Evolutionary conservation across 495 filamentous ascomycete genomes (phyloP).

Genomic region (Gamarada debralockiae): DNA sequence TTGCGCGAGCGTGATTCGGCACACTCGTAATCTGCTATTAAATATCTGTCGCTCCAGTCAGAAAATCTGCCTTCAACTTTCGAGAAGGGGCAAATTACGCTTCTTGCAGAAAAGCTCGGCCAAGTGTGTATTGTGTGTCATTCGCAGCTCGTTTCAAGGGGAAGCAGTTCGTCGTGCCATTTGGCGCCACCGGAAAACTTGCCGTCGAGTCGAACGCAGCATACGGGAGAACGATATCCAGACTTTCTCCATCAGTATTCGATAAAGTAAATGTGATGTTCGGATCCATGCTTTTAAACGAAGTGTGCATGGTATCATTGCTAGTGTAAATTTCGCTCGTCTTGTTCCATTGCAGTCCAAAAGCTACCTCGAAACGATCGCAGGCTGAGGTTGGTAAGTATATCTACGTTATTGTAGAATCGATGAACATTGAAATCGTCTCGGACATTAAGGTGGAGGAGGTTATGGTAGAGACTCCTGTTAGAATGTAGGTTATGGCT

Average conservation of each 20-base stretch:
- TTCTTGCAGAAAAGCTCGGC: conserved; percentile 56
- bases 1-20: too few relatives aligned
- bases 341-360: conserved; percentile 44
- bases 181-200: conserved; percentile 33
- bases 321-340: conserved; percentile 47
- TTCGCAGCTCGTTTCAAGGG: conserved; percentile 51
- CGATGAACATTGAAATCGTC: conserved; percentile 38
- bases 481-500: conserved; percentile 33
- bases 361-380: conserved; percentile 47
- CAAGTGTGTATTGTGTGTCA: conserved; percentile 52
- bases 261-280: conserved; percentile 51
- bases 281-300: conserved; percentile 39
- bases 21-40: too few relatives aligned
- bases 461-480: conserved; percentile 22
- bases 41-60: too few relatives aligned
- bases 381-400: conserved; percentile 51
- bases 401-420: conserved; percentile 51
- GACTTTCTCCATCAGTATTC: conserved; percentile 35
- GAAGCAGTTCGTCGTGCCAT: conserved; percentile 38
- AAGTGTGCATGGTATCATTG: conserved; percentile 37
- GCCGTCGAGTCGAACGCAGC: conserved; percentile 44
- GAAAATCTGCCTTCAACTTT: too few relatives aligned
- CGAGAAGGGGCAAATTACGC: too few relatives aligned
- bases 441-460: conserved; percentile 28
- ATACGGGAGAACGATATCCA: conserved; percentile 47